Percentiles rank a stretch among this genome's conserved stretches.
These are phyloP conservation scores for Erythrophleum fordii DNA, from an alignment of 306 rosid genomes.

Conservation along the genomic window DNA sequence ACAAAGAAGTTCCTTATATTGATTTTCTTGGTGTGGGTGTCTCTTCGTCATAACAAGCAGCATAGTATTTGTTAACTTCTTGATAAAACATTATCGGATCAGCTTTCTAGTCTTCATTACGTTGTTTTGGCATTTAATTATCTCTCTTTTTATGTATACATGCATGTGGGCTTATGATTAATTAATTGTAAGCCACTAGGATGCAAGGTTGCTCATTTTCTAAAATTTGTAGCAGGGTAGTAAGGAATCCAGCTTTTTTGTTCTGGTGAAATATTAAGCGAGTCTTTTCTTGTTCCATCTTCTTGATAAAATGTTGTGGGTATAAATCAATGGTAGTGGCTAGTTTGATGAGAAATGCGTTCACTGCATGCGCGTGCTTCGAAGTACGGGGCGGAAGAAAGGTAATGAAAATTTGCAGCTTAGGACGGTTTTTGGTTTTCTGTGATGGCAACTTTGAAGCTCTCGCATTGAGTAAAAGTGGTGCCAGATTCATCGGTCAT, in stretches of 20 bases:
- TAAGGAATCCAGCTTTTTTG: background rate
- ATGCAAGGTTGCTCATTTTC: slow-evolving; percentile 6
- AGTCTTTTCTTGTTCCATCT: background rate
- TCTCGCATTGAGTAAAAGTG: background rate
- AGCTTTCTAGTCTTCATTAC: background rate
- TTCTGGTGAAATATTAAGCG: background rate
- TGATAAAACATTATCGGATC: background rate
- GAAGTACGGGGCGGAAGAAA: background rate
- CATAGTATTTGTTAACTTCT: slow-evolving; percentile 25
- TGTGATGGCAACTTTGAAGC: background rate
- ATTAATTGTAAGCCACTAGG: background rate
- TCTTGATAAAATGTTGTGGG: background rate
- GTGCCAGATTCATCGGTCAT: background rate
- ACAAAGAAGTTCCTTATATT: slow-evolving; percentile 52
- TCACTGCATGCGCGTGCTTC: background rate
- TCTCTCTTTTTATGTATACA: background rate
- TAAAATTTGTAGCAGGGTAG: background rate
- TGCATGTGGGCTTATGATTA: slow-evolving; percentile 10
- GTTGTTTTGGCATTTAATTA: background rate
- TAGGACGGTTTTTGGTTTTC: background rate
- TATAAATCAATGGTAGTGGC: background rate
- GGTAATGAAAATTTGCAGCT: slow-evolving; percentile 6
- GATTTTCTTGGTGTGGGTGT: slow-evolving; percentile 72
- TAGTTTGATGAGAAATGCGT: background rate
- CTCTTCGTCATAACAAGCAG: slow-evolving; percentile 41